These are phyloP conservation scores for Dujonia santamariae DNA, from an alignment of 1,139 yeast species.

Conservation along the genomic window DNA sequence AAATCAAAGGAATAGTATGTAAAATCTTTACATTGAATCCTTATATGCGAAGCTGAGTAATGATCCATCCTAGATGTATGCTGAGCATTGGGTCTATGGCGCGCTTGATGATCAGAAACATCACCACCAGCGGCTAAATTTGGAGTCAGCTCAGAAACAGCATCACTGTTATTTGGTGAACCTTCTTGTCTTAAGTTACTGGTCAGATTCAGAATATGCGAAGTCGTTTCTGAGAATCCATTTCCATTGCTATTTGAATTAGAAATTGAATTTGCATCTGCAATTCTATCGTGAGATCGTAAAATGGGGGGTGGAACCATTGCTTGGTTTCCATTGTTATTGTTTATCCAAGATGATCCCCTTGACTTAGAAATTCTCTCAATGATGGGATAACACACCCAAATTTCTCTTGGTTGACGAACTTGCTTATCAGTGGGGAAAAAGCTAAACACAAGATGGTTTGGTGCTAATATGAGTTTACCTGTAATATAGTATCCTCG, in stretches of 20 bases:
- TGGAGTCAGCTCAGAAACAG: slow-evolving; percentile 2
- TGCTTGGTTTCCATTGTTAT: slow-evolving; percentile 1
- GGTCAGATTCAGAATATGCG: slow-evolving; percentile 7
- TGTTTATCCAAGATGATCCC: slow-evolving; percentile 41
- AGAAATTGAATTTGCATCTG: no score
- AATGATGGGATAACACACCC: slow-evolving; percentile 92
- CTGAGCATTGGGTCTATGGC: no score
- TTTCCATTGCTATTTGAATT: no score
- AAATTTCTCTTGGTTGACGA: slow-evolving; percentile 58
- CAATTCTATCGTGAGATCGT: neutral
- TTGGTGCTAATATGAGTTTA: slow-evolving; percentile 73
- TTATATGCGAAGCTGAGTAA: slow-evolving; percentile 53
- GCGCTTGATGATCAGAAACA: no score
- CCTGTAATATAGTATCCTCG: slow-evolving; percentile 69
- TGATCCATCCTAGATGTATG: slow-evolving; percentile 25
- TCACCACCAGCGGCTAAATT: slow-evolving; percentile 1
- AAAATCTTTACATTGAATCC: slow-evolving; percentile 82
- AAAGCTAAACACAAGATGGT: slow-evolving; percentile 76
- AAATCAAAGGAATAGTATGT: slow-evolving; percentile 82
- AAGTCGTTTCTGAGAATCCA: no score
- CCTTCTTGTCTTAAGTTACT: neutral
- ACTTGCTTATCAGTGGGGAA: slow-evolving; percentile 18
- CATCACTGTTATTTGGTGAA: neutral
- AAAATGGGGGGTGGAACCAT: neutral
- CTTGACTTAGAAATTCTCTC: slow-evolving; percentile 60